These are phyloP conservation scores for Thamnidium elegans DNA, from an alignment of 192 early-diverging fungal genomes.

Conservation along the genomic window DNA sequence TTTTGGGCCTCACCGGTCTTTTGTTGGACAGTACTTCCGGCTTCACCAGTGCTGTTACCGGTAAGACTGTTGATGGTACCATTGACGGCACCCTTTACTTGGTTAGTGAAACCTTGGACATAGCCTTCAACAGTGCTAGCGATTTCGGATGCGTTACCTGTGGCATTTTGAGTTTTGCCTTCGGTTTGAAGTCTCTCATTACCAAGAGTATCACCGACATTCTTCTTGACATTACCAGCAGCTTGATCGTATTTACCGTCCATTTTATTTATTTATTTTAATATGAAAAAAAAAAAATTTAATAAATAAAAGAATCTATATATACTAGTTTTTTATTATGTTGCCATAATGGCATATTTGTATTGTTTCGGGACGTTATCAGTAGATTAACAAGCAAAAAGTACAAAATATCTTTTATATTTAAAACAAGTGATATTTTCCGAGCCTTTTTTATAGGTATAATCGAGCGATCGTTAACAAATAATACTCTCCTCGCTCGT, in stretches of 20 bases:
- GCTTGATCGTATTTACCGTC: slow-evolving; percentile 1
- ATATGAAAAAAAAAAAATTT: not conserved
- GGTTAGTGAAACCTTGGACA: slow-evolving; percentile 19
- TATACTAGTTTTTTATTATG: too few species aligned
- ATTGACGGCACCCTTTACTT: slow-evolving; percentile 25
- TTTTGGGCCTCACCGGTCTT: slow-evolving; percentile 21
- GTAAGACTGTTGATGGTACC: slow-evolving; percentile 22
- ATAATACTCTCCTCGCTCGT: too few species aligned
- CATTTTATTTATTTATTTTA: slow-evolving; percentile 1
- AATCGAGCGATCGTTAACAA: too few species aligned
- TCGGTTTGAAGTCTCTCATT: slow-evolving; percentile 38
- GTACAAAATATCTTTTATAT: too few species aligned
- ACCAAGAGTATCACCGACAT: slow-evolving; percentile 31
- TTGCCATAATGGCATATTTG: too few species aligned
- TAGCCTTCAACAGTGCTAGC: slow-evolving; percentile 24
- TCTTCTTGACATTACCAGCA: slow-evolving; percentile 36
- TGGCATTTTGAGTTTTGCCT: slow-evolving; percentile 30
- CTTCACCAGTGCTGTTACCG: slow-evolving; percentile 19
- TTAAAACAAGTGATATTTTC: too few species aligned
- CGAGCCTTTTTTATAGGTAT: too few species aligned
- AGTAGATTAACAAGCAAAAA: too few species aligned
- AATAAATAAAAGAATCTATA: not conserved
- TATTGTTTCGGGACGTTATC: too few species aligned
- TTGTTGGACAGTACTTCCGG: slow-evolving; percentile 20
- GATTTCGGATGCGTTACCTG: slow-evolving; percentile 24